phyloP scores from a whole-genome alignment of 163 green algal species.

The Prototheca cutis region DNA sequence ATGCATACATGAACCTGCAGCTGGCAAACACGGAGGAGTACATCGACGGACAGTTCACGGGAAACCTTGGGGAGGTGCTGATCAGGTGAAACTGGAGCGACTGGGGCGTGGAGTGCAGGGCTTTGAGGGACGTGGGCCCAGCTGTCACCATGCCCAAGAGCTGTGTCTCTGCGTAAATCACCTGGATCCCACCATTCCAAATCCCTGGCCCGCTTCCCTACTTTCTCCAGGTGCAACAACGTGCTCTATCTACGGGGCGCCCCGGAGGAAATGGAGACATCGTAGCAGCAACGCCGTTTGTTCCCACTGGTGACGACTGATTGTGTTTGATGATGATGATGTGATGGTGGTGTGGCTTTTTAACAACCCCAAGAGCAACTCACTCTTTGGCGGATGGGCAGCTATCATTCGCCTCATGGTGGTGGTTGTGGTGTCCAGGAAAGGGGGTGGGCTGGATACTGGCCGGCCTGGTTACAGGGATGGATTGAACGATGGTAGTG shows the following conservation, averaged over 20 bases:
- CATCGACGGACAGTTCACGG: conserved; percentile 85
- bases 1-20: conserved; percentile 97
- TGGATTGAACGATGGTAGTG: too few relatives aligned
- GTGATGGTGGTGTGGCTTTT: too few relatives aligned
- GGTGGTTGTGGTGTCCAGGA: too few relatives aligned
- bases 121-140: not conserved
- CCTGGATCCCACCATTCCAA: not conserved
- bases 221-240: conserved; percentile 81
- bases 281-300: not conserved
- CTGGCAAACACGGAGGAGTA: conserved; percentile 94
- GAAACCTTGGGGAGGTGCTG: conserved; percentile 90
- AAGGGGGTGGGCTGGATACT: too few relatives aligned
- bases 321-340: conserved; percentile 1
- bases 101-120: not conserved
- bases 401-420: too few relatives aligned
- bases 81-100: conserved; percentile 51
- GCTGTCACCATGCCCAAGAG: not conserved
- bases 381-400: too few relatives aligned
- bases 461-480: too few relatives aligned
- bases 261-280: conserved; percentile 55
- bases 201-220: not conserved
- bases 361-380: not conserved
- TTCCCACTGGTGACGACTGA: not conserved
- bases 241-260: conserved; percentile 88
- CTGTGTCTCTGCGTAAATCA: not conserved